Percentiles rank a stretch among this genome's conserved stretches.
Conservation (phyloP, 176 grass and related monocot genomes). For the Rhynchospora tenuis region DNA sequence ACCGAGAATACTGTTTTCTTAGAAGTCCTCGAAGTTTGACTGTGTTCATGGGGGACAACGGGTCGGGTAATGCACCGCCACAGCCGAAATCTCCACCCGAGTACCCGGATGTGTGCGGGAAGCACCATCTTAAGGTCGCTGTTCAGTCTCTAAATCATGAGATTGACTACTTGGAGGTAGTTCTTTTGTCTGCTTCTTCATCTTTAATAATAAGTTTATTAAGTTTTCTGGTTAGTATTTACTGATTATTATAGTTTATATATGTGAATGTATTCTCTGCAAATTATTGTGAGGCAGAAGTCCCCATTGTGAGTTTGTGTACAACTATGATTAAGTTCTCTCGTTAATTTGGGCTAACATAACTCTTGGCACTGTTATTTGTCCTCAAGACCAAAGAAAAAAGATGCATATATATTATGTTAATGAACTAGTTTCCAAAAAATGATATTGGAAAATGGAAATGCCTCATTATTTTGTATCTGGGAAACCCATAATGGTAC, state of each 20-base stretch:
- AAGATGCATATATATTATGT: neutral
- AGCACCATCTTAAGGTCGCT: constrained; percentile 20
- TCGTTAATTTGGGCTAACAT: neutral
- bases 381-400: neutral
- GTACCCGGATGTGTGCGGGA: constrained; percentile 32
- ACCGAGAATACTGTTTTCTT: too few species aligned
- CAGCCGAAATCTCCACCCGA: constrained; percentile 25
- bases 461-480: neutral
- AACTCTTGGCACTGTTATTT: neutral
- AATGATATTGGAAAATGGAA: neutral
- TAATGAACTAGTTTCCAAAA: neutral
- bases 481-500: neutral
- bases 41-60: constrained; percentile 6
- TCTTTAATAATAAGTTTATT: neutral
- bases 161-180: constrained; percentile 28
- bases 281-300: neutral
- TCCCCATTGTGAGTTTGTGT: neutral
- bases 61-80: neutral
- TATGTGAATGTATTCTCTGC: neutral
- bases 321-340: neutral
- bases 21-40: neutral
- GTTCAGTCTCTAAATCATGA: constrained; percentile 20
- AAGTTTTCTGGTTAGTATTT: neutral
- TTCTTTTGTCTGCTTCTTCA: constrained; percentile 11
- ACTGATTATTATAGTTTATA: neutral